Base-by-base conservation (phyloP, 306 rosid genomes). In the Ormosia emarginata region DNA sequence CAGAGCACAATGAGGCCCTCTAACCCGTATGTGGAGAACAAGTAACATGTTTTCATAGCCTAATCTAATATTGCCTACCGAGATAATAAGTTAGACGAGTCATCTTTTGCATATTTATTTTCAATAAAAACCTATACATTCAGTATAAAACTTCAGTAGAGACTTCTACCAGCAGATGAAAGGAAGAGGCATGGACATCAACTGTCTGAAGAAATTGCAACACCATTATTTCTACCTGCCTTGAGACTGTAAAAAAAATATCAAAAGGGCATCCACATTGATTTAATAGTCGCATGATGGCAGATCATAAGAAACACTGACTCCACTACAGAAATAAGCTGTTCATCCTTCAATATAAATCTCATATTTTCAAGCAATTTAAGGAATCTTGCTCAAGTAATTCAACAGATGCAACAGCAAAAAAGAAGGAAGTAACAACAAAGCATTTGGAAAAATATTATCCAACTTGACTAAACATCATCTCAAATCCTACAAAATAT, bases 401-500 rank as follows among this genome's bases (percentile, higher is more conserved):
- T 74, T 63, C 61, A 61, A 40, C 49, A 77, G 75, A 55, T 52
- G 34, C 61, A 53, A 53, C 30, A 72, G 2, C 11, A 39, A 73
- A 11, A 24, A 46, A 34, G 59, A 69, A 79, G 6, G 57, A 82
- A 77, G 65, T 37, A 71, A 36, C 33, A 82, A 37, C 71, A 53
- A 82, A 79, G 83, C 86, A 80, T 81, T 80, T 53, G 15, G 67
- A 67, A 85, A 77, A 81, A 52, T 82, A 85, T 37, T 63, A 76
- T 79, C 85, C 79, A 83, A 75, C 83, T 62, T 67, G 49, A 46
- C 85, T 71, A 76, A 67, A 73, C 69, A 87, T 34, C 53, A 82
- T 73, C 58, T 65, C 50, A 6, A 61, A 82, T 72, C 85, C 97
- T 88, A 88, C 85, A 86, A 87, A 84, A 85, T 86, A 91, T 87